Evolutionary conservation across 805 yeast genomes (phyloP).

Genomic region (Saccharomyces jurei): DNA sequence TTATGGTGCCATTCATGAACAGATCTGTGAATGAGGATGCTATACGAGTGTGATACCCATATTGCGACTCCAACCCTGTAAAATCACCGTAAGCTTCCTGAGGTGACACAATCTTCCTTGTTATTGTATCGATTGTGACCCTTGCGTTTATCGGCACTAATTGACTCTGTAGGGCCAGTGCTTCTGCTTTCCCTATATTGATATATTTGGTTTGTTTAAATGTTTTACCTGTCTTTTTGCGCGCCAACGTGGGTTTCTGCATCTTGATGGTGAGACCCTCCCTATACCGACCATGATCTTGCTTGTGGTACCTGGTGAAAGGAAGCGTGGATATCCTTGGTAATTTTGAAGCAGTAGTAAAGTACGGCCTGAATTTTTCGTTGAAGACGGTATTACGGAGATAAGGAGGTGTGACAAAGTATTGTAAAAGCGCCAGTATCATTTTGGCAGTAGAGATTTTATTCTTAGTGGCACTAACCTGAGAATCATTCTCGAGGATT

Average conservation of each 20-base stretch:
- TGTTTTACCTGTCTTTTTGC: slow-evolving; percentile 37
- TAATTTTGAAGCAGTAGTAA: slow-evolving; percentile 55
- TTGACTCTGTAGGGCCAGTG: slow-evolving; percentile 48
- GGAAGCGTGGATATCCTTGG: slow-evolving; percentile 73
- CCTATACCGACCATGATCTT: slow-evolving; percentile 38
- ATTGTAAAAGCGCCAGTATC: slow-evolving; percentile 66
- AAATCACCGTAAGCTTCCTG: slow-evolving; percentile 55
- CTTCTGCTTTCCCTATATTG: slow-evolving; percentile 59
- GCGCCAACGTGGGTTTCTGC: slow-evolving; percentile 29
- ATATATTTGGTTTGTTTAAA: slow-evolving; percentile 62
- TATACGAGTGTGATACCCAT: slow-evolving; percentile 69
- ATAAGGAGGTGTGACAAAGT: slow-evolving; percentile 78
- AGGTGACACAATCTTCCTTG: slow-evolving; percentile 60
- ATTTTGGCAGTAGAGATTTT: slow-evolving; percentile 37
- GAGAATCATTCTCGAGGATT: slow-evolving; percentile 40
- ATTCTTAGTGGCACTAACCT: slow-evolving; percentile 10
- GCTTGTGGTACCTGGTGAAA: slow-evolving; percentile 44
- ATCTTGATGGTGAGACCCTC: slow-evolving; percentile 52
- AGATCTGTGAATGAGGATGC: slow-evolving; percentile 52
- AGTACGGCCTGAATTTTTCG: slow-evolving; percentile 37
- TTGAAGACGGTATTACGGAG: slow-evolving; percentile 58
- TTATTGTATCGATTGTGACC: slow-evolving; percentile 67
- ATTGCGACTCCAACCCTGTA: slow-evolving; percentile 50
- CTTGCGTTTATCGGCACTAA: slow-evolving; percentile 71
- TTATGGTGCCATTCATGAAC: slow-evolving; percentile 60